A percentile compares a stretch with the other conserved stretches of the same genome.
These are phyloP conservation scores for Nothophoma quercina DNA, from an alignment of 2,329 filamentous ascomycete species.

Conservation along the genomic window DNA sequence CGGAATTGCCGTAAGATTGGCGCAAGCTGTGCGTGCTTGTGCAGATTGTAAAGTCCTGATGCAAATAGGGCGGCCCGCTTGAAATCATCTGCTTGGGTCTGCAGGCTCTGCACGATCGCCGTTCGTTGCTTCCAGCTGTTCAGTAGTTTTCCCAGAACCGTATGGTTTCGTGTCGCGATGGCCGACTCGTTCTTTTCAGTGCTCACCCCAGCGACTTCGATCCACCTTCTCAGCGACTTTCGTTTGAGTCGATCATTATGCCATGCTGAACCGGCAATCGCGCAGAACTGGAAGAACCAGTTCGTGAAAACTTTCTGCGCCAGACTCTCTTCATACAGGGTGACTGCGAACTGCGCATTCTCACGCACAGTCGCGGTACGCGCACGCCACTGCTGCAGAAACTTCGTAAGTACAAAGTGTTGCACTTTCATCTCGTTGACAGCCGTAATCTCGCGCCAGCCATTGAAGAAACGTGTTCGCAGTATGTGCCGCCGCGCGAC, in stretches of 20 bases:
- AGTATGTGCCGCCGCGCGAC: constrained; percentile 75
- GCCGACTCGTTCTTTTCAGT: constrained; percentile 38
- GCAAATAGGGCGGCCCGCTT: constrained; percentile 31
- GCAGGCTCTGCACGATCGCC: constrained; percentile 33
- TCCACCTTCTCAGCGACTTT: constrained; percentile 38
- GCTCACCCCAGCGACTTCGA: constrained; percentile 32
- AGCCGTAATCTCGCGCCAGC: constrained; percentile 71
- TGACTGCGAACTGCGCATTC: constrained; percentile 43
- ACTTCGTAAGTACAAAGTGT: constrained; percentile 62
- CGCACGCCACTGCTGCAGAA: constrained; percentile 62
- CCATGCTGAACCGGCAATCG: constrained; percentile 44
- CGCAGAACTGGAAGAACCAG: constrained; percentile 51
- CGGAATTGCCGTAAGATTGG: constrained; percentile 56
- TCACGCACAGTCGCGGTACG: constrained; percentile 49
- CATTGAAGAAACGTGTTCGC: constrained; percentile 71
- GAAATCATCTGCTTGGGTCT: constrained; percentile 49
- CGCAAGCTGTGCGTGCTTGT: constrained; percentile 52
- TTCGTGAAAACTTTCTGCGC: constrained; percentile 40
- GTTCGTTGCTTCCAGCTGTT: constrained; percentile 31
- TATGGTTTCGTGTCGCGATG: constrained; percentile 27
- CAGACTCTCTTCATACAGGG: constrained; percentile 44
- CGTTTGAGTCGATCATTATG: constrained; percentile 38
- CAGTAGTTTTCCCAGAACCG: constrained; percentile 38
- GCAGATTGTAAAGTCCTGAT: constrained; percentile 32
- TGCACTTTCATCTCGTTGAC: constrained; percentile 64